phyloP scores from a whole-genome alignment of 1,284 basidiomycete genomes.

The Fistulinella staudtii region DNA sequence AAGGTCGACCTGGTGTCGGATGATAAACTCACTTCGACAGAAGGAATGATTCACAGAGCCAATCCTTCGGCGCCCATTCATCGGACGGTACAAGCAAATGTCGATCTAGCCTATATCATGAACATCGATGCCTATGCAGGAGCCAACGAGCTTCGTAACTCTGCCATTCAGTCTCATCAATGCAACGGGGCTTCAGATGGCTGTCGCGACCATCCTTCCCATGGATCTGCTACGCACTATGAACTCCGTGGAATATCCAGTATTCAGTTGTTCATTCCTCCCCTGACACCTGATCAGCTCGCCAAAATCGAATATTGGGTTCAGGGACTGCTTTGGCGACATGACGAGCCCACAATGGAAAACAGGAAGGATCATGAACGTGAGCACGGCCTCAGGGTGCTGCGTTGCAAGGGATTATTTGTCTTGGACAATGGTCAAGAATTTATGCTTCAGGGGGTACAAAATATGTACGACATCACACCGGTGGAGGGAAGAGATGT shows the following conservation, averaged over 20 bases:
- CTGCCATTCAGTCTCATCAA: constrained; percentile 23
- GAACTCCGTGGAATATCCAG: constrained; percentile 71
- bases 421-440: constrained; percentile 48
- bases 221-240: constrained; percentile 43
- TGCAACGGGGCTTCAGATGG: constrained; percentile 31
- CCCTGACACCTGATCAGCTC: constrained; percentile 44
- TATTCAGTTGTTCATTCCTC: constrained; percentile 63
- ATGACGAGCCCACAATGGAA: constrained; percentile 26
- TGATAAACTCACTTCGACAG: constrained; percentile 41
- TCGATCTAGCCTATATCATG: constrained; percentile 73
- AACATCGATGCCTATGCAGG: constrained; percentile 71
- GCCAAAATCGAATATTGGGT: constrained; percentile 72
- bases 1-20: constrained; percentile 73
- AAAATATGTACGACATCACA: constrained; percentile 78
- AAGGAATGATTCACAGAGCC: constrained; percentile 59
- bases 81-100: constrained; percentile 61
- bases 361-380: neutral
- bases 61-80: constrained; percentile 78
- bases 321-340: constrained; percentile 76
- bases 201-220: constrained; percentile 8
- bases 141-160: constrained; percentile 25
- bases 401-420: constrained; percentile 84
- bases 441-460: constrained; percentile 82
- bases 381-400: constrained; percentile 54
- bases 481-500: constrained; percentile 39